These are phyloP conservation scores for Haematococcus lacustris DNA, from an alignment of 139 green algal genomes.

Conservation along the genomic window DNA sequence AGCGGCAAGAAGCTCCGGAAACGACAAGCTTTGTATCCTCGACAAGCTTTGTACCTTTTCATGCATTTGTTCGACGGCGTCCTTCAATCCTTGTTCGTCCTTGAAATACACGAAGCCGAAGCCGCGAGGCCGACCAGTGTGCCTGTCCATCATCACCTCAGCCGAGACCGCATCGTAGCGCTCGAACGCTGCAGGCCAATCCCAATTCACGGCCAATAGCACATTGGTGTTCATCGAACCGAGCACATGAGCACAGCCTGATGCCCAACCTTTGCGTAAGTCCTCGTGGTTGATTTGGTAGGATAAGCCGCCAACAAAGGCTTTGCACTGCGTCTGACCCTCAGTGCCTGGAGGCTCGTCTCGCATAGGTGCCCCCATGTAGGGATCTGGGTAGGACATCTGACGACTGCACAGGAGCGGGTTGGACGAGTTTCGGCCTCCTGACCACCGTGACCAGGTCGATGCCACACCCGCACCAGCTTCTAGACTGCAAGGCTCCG, in stretches of 20 bases:
- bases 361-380: background rate
- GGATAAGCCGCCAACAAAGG: conserved; percentile 8
- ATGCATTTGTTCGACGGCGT: conserved; percentile 64
- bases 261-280: conserved; percentile 4
- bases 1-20: background rate
- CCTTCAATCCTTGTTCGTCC: conserved; percentile 49
- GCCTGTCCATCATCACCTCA: conserved; percentile 54
- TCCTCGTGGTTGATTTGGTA: conserved; percentile 6
- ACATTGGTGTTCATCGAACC: no score
- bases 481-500: no score
- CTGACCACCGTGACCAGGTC: no score
- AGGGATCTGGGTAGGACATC: no score
- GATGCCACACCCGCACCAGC: no score
- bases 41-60: conserved; percentile 23
- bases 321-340: background rate
- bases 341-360: conserved; percentile 7
- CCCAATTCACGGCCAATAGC: no score
- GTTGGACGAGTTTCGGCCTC: no score
- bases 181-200: conserved; percentile 55
- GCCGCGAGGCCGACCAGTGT: conserved; percentile 58
- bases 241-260: no score
- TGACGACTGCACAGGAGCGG: no score
- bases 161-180: conserved; percentile 33
- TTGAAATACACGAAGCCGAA: conserved; percentile 83
- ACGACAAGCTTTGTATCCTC: background rate